These are phyloP conservation scores for Populus hybrid DNA, from an alignment of 441 rosid genomes.

Conservation along the genomic window DNA sequence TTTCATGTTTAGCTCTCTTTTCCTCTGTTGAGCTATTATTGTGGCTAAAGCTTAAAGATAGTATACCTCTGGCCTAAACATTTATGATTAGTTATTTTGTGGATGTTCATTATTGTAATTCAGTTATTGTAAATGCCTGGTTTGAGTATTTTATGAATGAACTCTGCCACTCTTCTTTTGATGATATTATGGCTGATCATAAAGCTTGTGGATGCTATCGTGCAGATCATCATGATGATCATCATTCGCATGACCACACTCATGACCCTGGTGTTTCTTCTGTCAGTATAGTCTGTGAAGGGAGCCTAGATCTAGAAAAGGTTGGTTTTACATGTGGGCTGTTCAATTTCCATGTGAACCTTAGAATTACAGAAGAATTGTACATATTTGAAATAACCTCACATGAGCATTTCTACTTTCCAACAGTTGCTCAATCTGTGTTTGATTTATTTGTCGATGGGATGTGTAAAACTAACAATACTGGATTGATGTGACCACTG, in stretches of 20 bases:
- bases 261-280: slow-evolving; percentile 97
- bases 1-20: not conserved
- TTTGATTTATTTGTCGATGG: not conserved
- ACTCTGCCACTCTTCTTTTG: not conserved
- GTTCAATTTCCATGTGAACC: not conserved
- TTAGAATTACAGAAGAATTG: not conserved
- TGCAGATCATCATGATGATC: slow-evolving; percentile 64
- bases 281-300: slow-evolving; percentile 91
- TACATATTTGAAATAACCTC: not conserved
- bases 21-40: not conserved
- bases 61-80: not conserved
- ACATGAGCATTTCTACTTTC: not conserved
- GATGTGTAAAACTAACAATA: not conserved
- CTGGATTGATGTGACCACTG: not conserved
- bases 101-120: not conserved
- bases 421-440: not conserved
- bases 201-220: slow-evolving; percentile 7
- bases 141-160: not conserved
- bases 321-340: slow-evolving; percentile 30
- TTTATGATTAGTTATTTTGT: not conserved
- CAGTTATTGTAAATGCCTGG: not conserved
- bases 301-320: slow-evolving; percentile 95
- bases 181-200: not conserved
- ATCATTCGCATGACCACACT: slow-evolving; percentile 84
- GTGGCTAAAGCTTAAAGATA: not conserved